These are phyloP conservation scores for Cadophora gregata DNA, from an alignment of 2,329 filamentous ascomycete genomes.

Conservation along the genomic window DNA sequence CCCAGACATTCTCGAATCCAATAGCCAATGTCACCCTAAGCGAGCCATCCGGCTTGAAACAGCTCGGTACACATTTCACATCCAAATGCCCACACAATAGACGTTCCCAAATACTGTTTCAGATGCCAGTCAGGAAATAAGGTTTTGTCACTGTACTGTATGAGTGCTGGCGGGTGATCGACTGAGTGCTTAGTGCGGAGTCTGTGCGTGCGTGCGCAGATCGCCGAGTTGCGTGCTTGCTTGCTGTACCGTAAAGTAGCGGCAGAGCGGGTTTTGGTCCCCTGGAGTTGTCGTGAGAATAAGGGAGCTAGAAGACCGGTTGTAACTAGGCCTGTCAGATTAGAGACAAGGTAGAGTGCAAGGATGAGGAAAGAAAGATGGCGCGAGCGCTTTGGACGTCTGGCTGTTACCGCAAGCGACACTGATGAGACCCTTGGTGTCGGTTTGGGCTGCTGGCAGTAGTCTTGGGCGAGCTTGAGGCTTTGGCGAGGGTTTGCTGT, in stretches of 20 bases:
- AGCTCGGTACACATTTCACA: too few relatives aligned
- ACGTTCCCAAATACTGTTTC: slow-evolving; percentile 5
- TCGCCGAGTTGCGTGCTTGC: neutral
- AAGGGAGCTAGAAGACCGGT: neutral
- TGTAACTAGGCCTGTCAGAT: neutral
- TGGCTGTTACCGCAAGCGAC: too few relatives aligned
- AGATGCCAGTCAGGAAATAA: neutral
- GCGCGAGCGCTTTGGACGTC: neutral
- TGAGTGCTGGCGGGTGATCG: neutral
- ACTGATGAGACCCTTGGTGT: neutral
- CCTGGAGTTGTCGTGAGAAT: neutral
- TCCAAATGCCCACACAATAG: slow-evolving; percentile 6
- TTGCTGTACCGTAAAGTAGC: too few relatives aligned
- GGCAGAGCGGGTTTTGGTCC: too few relatives aligned
- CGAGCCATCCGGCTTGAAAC: too few relatives aligned
- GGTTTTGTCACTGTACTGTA: neutral
- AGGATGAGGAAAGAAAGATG: too few relatives aligned
- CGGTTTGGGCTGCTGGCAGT: neutral
- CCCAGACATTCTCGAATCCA: slow-evolving; percentile 18
- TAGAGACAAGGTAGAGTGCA: too few relatives aligned
- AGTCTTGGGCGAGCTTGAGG: neutral
- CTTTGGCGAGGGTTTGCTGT: neutral
- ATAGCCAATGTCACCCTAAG: too few relatives aligned
- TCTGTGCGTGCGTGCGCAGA: neutral
- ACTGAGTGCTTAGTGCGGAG: neutral